Evolutionary conservation across 2,329 filamentous ascomycete species (phyloP).

Genomic region (Albifimbria verrucaria): DNA sequence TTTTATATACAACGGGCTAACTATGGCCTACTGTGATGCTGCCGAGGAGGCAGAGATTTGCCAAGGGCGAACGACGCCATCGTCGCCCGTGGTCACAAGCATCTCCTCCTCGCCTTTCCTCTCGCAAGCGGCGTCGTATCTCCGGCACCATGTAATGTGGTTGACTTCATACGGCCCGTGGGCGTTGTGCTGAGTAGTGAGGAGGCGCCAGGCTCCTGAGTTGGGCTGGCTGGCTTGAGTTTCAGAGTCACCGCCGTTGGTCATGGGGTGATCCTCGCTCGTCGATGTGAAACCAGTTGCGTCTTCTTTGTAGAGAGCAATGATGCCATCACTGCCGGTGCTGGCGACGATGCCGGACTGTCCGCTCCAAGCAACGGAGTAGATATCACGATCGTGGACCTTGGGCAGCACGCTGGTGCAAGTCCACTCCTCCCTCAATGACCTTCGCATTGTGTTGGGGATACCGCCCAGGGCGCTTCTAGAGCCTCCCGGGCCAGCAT

Average conservation of each 20-base stretch:
- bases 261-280: slow-evolving; percentile 27
- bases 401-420: slow-evolving; percentile 73
- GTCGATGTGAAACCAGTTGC: slow-evolving; percentile 12
- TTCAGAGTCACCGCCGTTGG: slow-evolving; percentile 8
- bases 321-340: slow-evolving; percentile 79
- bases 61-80: slow-evolving; percentile 86
- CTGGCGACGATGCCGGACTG: slow-evolving; percentile 77
- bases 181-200: slow-evolving; percentile 67
- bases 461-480: slow-evolving; percentile 55
- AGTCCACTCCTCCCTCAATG: slow-evolving; percentile 77
- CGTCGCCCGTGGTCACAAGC: slow-evolving; percentile 86
- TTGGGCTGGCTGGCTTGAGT: background rate
- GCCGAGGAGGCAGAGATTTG: slow-evolving; percentile 35
- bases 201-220: slow-evolving; percentile 61
- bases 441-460: slow-evolving; percentile 84
- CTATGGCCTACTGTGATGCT: slow-evolving; percentile 1
- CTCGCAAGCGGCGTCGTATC: slow-evolving; percentile 64
- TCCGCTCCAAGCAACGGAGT: slow-evolving; percentile 80
- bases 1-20: background rate
- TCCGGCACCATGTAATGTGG: slow-evolving; percentile 81
- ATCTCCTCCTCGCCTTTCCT: slow-evolving; percentile 69
- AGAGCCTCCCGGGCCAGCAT: slow-evolving; percentile 28
- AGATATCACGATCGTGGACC: slow-evolving; percentile 76
- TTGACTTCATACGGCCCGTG: slow-evolving; percentile 96
- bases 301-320: slow-evolving; percentile 74